Evolutionary conservation across 2,329 filamentous ascomycete species (phyloP), one percentile per base, ranked within the genome.

Genomic region (Colletotrichum sp.): DNA sequence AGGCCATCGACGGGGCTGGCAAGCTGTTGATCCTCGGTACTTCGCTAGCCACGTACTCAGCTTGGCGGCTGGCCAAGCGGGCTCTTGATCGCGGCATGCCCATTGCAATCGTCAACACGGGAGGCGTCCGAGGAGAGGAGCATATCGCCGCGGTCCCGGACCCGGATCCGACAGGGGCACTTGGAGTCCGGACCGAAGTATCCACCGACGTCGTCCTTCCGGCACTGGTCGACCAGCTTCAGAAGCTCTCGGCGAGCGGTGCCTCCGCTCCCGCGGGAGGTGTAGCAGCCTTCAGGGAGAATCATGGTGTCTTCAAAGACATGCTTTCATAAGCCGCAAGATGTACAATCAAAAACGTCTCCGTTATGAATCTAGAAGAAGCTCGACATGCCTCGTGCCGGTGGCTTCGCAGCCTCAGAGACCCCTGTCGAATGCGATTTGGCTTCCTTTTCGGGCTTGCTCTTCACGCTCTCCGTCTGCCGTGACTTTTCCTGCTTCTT

Each of bases 41-140:
- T 44, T 98, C 95, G 77, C 89, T 99, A 64, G 97, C 97, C 8
- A 99, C 97, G 0, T 99, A 98, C 84, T 98, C 96, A 13, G 97
- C 97, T 0, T 99, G 96, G 96, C 89, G 96, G 74, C 85, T 99
- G 71, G 95, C 94, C 3, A 96, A 96, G 86, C 89, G 93, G 75
- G 97, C 96, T 34, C 93, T 94, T 79, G 95, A 97, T 80, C 90
- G 93, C 78, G 93, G 93, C 1, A 96, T 98, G 92, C 93, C 95
- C 18, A 94, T 99, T 82, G 96, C 93, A 0, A 93, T 98, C 57
- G 87, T 98, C 75, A 99, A 98, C 81, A 89, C 98, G 75, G 95
- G 95, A n/a, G 95, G 95, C 12, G 93, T 96, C 30, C 90, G 95
- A 79, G 94, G 95, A 18, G 95, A 98, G 81, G 93, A 95, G n/a